Conservation (phyloP, 495 filamentous ascomycete genomes). For the Beverwykella pulmonaria region DNA sequence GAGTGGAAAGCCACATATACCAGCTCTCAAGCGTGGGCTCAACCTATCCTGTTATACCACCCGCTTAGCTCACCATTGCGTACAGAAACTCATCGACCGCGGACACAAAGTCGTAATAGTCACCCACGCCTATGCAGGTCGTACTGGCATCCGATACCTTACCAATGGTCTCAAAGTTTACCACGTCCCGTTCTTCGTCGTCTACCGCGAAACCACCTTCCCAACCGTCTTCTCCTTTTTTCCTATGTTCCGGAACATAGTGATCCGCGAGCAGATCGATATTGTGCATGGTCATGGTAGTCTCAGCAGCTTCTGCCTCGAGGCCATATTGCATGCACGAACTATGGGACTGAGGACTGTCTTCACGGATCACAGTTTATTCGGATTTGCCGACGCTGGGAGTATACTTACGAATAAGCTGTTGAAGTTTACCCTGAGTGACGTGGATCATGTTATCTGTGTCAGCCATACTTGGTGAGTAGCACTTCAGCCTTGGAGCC, state of each 20-base stretch:
- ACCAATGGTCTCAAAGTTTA: constrained; percentile 99
- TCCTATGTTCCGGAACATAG: constrained; percentile 92
- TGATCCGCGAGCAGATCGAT: constrained; percentile 89
- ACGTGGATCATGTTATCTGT: constrained; percentile 97
- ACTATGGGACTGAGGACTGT: constrained; percentile 96
- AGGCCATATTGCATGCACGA: constrained; percentile 90
- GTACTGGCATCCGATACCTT: constrained; percentile 92
- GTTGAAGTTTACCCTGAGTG: constrained; percentile 91
- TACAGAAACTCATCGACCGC: constrained; percentile 84
- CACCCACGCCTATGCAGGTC: constrained; percentile 91
- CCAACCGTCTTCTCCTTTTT: constrained; percentile 99
- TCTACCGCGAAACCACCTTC: constrained; percentile 92
- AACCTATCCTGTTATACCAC: no score
- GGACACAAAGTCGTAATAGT: constrained; percentile 98
- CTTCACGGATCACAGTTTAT: constrained; percentile 97
- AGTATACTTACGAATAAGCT: constrained; percentile 97
- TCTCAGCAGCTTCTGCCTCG: constrained; percentile 87
- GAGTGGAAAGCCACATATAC: constrained; percentile 97
- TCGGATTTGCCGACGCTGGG: constrained; percentile 94
- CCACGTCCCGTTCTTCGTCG: constrained; percentile 92
- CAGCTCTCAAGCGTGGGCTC: constrained; percentile 70
- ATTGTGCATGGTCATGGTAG: constrained; percentile 97
- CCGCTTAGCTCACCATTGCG: not conserved
- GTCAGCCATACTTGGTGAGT: constrained; percentile 94
- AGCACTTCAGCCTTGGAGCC: not conserved